Evolutionary conservation across 1,284 basidiomycete species (phyloP), one percentile per base, ranked within the genome.

Genomic region (Papiliotrema fonsecae): DNA sequence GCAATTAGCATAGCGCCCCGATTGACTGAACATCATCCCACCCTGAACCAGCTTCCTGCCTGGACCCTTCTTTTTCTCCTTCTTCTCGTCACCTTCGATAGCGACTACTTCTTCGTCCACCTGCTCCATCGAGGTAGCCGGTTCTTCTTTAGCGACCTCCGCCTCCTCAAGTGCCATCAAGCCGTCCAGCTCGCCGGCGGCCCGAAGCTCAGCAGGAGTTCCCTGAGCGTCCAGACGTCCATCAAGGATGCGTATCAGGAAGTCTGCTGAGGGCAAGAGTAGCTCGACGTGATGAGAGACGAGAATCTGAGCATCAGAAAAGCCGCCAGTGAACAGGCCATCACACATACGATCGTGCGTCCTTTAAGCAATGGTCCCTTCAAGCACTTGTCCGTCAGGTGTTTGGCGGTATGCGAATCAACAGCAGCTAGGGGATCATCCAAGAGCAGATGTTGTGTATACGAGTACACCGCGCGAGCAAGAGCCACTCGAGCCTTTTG

Each of bases 371-470:
- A 75, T 1, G 79, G 74, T 10, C 87, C 82, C 9, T 76, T 77
- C 16, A 89, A 72, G 56, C 85, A 83, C 51, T 81, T 74, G 45
- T 79, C 75, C 37, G 85, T 80, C 10, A 87, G 76, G 58, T 87
- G 85, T 55, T 84, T 81, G 36, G 87, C 86, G 2, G 87, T 90
- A 62, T 91, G 87, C 73, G 88, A 88, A 69, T 94, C 90, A 7
- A 94, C 87, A 1, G 89, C 88, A 0, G 87, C 85, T 13, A 94
- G 77, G 3, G 87, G 86, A 67, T 93, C 90, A 70, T 94, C 90
- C n/a, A 93, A 78, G 9, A 92, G 77, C 18, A 93, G 79, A 57
- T 81, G 82, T 78, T 84, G 58, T 2, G 78, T 77, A 47, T 72
- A 71, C 10, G 75, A 77, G 65, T 81, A 81, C 9, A 80, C 69